Conservation (phyloP, 768 basidiomycete species). For the Lentinula aciculospora region DNA sequence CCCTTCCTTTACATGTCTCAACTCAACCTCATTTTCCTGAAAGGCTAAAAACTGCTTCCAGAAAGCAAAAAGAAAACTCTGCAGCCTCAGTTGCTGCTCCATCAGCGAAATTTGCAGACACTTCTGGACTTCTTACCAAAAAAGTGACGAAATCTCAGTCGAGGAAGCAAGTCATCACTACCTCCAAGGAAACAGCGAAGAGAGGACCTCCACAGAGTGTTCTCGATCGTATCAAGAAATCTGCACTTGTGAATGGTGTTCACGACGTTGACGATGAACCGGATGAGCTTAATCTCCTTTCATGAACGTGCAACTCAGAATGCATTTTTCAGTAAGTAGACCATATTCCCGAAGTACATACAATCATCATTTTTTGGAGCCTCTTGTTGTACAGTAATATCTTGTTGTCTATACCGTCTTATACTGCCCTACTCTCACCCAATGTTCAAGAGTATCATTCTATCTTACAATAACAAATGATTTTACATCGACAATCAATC, state of each 20-base stretch:
- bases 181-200: not conserved
- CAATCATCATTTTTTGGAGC: not conserved
- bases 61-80: slow-evolving; percentile 5
- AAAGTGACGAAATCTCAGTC: not conserved
- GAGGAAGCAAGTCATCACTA: not conserved
- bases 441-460: no score
- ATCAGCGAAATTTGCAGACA: not conserved
- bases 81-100: not conserved
- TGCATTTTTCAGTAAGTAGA: not conserved
- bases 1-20: not conserved
- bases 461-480: no score
- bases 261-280: slow-evolving; percentile 2
- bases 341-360: not conserved
- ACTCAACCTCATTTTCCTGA: not conserved
- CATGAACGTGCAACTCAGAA: not conserved
- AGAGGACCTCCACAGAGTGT: slow-evolving; percentile 5
- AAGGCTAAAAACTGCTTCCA: slow-evolving; percentile 8
- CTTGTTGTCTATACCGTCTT: no score
- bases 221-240: slow-evolving; percentile 4
- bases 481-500: no score
- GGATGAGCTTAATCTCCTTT: slow-evolving; percentile 6
- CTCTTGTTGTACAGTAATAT: no score
- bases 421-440: no score
- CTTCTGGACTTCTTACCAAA: not conserved
- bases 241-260: not conserved